Base-by-base conservation (phyloP, 2,329 filamentous ascomycete genomes). In the Elsinoe necatrix region DNA sequence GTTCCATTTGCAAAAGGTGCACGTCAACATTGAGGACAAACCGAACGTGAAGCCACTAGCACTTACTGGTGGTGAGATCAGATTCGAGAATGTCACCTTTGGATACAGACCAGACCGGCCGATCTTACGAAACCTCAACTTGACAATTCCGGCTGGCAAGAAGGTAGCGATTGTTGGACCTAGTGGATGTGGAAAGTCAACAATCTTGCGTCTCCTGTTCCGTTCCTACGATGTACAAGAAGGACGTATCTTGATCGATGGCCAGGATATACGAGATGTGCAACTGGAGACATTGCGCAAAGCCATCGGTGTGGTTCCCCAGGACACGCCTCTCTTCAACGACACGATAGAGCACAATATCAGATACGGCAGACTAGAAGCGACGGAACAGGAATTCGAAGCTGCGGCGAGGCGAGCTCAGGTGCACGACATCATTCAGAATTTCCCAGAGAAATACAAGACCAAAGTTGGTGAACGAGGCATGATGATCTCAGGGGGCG, bases 281-380 rank as follows among this genome's bases (percentile, higher is more conserved):
- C 84, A 79, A 9, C 71, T 97, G 1, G 89, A 95, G 55, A 95
- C 87, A 34, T 76, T 98, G 25, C 84, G 93, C 5, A 82, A 82
- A 61, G 81, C 87, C 1, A 97, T 98, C 61, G 93, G 93, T 20
- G 92, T 98, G 14, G 93, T 98, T 0, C 93, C 93, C 0, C 95
- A 98, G 69, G 93, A 98, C 64, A 97, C 93, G 0, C 91, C 93
- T 0, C 78, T 98, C 1, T 98, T 98, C 77, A 98, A 98, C 69
- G 90, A 95, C 67, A 93, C 90, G 0, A 92, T 98, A 58, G 86
- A 87, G 67, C 89, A 96, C 70, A 98, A 98, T 69, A 95, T 98
- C 65, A 86, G 84, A 61, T 98, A 98, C 69, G 93, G 93, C 52
- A 82, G 87, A 62, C 80, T 97, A 61, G 81, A 83, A 47, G 91